Conservation (phyloP, 306 rosid species). For the Glycine latifolia region DNA sequence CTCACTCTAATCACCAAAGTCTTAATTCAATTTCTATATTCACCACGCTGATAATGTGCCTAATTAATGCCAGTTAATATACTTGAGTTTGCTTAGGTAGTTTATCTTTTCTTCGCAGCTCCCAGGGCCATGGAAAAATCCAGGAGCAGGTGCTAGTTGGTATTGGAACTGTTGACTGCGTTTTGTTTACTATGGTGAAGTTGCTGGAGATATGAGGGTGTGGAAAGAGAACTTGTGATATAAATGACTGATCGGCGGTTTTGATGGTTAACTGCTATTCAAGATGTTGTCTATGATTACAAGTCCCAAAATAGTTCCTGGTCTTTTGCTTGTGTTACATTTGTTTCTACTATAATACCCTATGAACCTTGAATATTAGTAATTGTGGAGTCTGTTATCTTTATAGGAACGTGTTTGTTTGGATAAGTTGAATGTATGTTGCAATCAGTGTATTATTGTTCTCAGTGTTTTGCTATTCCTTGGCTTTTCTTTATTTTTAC, state of each 20-base stretch:
- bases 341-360: slow-evolving; percentile 53
- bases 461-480: slow-evolving; percentile 28
- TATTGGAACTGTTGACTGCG: slow-evolving; percentile 39
- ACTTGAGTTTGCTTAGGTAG: slow-evolving; percentile 7
- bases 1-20: not conserved
- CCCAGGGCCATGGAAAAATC: slow-evolving; percentile 58
- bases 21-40: not conserved
- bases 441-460: slow-evolving; percentile 33
- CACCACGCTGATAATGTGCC: not conserved
- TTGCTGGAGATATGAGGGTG: slow-evolving; percentile 9
- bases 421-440: slow-evolving; percentile 50
- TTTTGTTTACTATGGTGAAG: slow-evolving; percentile 39
- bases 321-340: slow-evolving; percentile 43
- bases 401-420: slow-evolving; percentile 51
- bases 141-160: slow-evolving; percentile 54
- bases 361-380: slow-evolving; percentile 49
- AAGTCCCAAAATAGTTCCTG: slow-evolving; percentile 39
- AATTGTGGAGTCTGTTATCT: slow-evolving; percentile 61
- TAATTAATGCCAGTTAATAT: not conserved
- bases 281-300: slow-evolving; percentile 51
- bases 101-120: slow-evolving; percentile 54
- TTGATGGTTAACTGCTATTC: slow-evolving; percentile 48
- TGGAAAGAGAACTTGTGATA: slow-evolving; percentile 44
- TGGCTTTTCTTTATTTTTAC: not conserved
- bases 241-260: slow-evolving; percentile 47